Evolutionary conservation across 495 filamentous ascomycete species (phyloP), one percentile per base, ranked within the genome.

Genomic region (Penicillium nucicola): DNA sequence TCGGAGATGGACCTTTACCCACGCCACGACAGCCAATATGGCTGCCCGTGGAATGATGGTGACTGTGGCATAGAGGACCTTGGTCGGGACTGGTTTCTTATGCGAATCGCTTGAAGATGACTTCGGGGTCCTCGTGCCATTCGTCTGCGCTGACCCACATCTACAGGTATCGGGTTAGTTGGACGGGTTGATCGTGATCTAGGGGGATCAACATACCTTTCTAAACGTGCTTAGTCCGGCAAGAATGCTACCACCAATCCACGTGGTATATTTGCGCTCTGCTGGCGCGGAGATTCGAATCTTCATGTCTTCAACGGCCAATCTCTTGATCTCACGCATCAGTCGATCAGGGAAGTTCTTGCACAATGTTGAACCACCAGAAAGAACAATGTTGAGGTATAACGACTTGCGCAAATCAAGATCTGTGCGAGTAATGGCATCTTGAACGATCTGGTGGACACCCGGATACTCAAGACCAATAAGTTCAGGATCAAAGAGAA

Each of bases 81-180:
- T 42, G 14, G 15, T 11, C 20, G 39, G 19, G 20, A 23, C 23
- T 12, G 32, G 39, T 20, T 8, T 5, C 45, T 65, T 69, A 97
- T 50, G 88, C 89, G 64, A 97, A 95, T 71, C 96, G 97, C 56
- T 89, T 93, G 71, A 97, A 92, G 65, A 99, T 97, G 54, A 97
- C 89, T 56, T 99, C 92, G 5, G 93, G 93, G 68, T 99, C 92
- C 77, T 99, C 93, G 62, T 99, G 95, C 92, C 92, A 99, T 72
- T 97, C 93, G 58, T 97, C 95, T 60, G 92, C 89, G 61, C 88
- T 95, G 55, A 97, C 92, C 90, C 92, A 97, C 95, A 99, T 97
- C 93, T 96, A 66, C 50, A 51, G 38, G 37, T 9, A 19, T 40
- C n/a, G 47, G 15, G 25, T 62, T 44, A 67, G 59, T 39, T 31